Evolutionary conservation across 345 rosid genomes (phyloP).

Genomic region (Eucalyptus lansdowneana): DNA sequence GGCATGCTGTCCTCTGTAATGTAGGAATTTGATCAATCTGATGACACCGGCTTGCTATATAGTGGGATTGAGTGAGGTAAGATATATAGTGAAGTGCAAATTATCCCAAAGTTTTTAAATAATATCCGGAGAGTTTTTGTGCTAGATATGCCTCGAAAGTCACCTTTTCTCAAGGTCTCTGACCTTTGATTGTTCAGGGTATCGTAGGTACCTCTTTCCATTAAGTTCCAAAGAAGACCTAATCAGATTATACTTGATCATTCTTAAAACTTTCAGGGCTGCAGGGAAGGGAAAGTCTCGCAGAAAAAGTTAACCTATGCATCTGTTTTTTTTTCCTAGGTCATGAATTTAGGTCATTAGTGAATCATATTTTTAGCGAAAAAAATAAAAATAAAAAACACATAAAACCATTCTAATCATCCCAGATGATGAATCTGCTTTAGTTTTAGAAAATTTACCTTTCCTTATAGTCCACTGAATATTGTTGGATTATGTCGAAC

Average conservation of each 20-base stretch:
- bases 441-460: background rate
- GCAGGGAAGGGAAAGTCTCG: background rate
- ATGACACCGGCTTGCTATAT: background rate
- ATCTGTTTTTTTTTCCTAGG: background rate
- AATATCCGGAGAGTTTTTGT: background rate
- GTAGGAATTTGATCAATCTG: background rate
- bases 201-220: background rate
- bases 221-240: background rate
- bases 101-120: background rate
- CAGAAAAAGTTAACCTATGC: background rate
- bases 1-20: background rate
- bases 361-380: background rate
- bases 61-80: background rate
- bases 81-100: background rate
- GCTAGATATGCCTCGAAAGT: background rate
- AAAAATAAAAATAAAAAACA: background rate
- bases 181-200: background rate
- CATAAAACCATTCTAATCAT: background rate
- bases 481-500: background rate
- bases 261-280: background rate
- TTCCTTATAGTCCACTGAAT: background rate
- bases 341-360: conserved; percentile 6
- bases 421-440: background rate
- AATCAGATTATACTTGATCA: background rate
- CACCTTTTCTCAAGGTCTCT: background rate